A percentile compares a stretch with the other conserved stretches of the same genome.
These are phyloP conservation scores for Trypanosoma cruzi DNA, from an alignment of 208 protist species.

Conservation along the genomic window DNA sequence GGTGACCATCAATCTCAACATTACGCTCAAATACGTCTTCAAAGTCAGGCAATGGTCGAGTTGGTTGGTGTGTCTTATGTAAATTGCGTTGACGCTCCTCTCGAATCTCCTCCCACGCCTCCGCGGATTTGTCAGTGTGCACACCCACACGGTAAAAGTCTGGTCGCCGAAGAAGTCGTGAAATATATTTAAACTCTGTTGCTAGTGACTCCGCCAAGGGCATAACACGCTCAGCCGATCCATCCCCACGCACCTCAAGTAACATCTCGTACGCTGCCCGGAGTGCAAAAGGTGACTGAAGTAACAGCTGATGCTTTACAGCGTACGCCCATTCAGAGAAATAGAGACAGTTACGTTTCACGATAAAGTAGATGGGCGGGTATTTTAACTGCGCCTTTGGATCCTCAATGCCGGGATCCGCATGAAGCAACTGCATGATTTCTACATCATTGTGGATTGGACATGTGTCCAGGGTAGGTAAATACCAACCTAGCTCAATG, in stretches of 20 bases:
- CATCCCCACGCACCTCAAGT: constrained; percentile 79
- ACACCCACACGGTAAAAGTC: constrained; percentile 88
- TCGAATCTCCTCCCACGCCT: constrained; percentile 63
- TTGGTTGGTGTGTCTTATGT: constrained; percentile 64
- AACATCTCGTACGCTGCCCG: constrained; percentile 76
- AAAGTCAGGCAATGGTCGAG: constrained; percentile 73
- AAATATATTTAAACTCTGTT: constrained; percentile 75
- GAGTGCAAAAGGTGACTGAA: constrained; percentile 87
- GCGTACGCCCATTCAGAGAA: constrained; percentile 92
- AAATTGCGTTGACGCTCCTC: constrained; percentile 59
- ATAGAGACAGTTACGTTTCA: constrained; percentile 78
- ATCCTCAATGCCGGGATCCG: constrained; percentile 85
- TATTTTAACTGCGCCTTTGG: constrained; percentile 55
- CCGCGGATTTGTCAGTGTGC: constrained; percentile 66
- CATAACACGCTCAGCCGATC: constrained; percentile 55
- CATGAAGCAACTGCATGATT: constrained; percentile 74
- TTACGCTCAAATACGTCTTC: constrained; percentile 87
- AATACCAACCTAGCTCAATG: constrained; percentile 84
- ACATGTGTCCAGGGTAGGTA: constrained; percentile 85
- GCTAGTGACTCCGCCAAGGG: constrained; percentile 73
- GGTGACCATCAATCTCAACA: constrained; percentile 76
- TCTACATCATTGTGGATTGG: constrained; percentile 75
- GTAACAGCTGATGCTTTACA: constrained; percentile 88
- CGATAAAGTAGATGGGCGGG: constrained; percentile 89
- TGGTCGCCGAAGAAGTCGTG: constrained; percentile 59